Conservation (phyloP, 1,284 basidiomycete genomes). For the Athelia sp. region DNA sequence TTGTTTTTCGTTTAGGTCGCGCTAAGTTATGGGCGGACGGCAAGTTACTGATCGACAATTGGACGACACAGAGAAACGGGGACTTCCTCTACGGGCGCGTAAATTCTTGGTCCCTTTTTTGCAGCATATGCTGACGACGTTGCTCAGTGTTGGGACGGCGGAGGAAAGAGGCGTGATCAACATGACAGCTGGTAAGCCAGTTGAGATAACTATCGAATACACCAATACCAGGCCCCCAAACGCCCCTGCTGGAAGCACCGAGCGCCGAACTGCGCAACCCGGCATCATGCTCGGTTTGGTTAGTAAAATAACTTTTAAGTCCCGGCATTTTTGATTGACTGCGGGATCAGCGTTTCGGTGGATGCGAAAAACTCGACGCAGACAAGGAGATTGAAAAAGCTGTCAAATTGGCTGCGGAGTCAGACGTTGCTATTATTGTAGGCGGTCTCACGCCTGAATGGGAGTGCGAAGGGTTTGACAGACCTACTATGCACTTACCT, state of each 20-base stretch:
- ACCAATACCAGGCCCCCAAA: conserved; percentile 53
- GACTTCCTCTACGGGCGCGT: conserved; percentile 64
- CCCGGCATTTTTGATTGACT: too few species aligned
- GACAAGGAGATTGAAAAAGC: conserved; percentile 56
- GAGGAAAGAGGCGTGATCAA: conserved; percentile 52
- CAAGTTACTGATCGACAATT: conserved; percentile 61
- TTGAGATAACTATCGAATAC: conserved; percentile 55
- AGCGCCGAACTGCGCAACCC: conserved; percentile 43
- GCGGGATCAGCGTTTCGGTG: conserved; percentile 66
- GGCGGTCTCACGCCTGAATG: conserved; percentile 64
- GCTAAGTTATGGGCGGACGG: conserved; percentile 64
- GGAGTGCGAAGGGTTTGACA: conserved; percentile 69
- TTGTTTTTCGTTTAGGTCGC: conserved; percentile 27
- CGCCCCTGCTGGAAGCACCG: conserved; percentile 31
- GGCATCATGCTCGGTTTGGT: conserved; percentile 66
- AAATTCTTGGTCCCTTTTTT: neutral
- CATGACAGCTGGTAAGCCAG: conserved; percentile 38
- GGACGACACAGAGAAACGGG: conserved; percentile 61
- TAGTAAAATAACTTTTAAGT: conserved; percentile 16
- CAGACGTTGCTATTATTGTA: conserved; percentile 57
- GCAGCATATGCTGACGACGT: neutral
- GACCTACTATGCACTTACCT: conserved; percentile 53
- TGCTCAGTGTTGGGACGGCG: conserved; percentile 48
- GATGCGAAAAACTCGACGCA: conserved; percentile 55
- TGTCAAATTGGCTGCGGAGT: conserved; percentile 48